A percentile compares a stretch with the other conserved stretches of the same genome.
phyloP scores from a whole-genome alignment of 192 early-diverging fungal species.

The Spizellomyces sp. region DNA sequence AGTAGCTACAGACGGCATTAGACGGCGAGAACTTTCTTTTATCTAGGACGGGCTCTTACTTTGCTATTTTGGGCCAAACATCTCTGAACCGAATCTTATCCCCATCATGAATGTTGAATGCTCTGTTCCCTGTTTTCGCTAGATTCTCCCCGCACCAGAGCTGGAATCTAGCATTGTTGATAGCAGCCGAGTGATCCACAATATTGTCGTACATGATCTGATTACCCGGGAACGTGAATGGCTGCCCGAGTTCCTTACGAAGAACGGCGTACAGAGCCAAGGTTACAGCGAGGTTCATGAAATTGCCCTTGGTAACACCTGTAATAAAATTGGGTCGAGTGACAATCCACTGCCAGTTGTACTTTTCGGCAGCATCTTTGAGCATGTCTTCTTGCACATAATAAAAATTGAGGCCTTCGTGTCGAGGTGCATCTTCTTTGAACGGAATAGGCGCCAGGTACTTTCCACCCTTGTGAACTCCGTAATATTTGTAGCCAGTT shows the following conservation, averaged over 20 bases:
- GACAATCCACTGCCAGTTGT: slow-evolving; percentile 4
- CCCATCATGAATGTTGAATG: slow-evolving; percentile 23
- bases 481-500: slow-evolving; percentile 28
- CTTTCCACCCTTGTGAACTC: slow-evolving; percentile 8
- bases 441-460: slow-evolving; percentile 6
- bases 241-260: slow-evolving; percentile 12
- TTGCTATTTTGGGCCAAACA: slow-evolving; percentile 25
- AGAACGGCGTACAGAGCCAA: slow-evolving; percentile 17
- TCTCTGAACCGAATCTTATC: slow-evolving; percentile 10
- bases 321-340: slow-evolving; percentile 18
- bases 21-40: background rate
- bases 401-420: slow-evolving; percentile 18
- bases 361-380: background rate
- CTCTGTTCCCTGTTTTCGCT: background rate
- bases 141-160: background rate
- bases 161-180: slow-evolving; percentile 20
- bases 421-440: slow-evolving; percentile 21
- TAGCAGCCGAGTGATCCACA: slow-evolving; percentile 8
- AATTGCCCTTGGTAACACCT: slow-evolving; percentile 21
- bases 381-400: slow-evolving; percentile 16
- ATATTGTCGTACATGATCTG: slow-evolving; percentile 20
- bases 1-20: slow-evolving; percentile 5
- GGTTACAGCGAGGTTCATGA: slow-evolving; percentile 22
- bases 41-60: background rate
- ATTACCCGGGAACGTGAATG: slow-evolving; percentile 21